These are phyloP conservation scores for Dittrichia graveolens DNA, from an alignment of 129 eudicot genomes.

Conservation along the genomic window DNA sequence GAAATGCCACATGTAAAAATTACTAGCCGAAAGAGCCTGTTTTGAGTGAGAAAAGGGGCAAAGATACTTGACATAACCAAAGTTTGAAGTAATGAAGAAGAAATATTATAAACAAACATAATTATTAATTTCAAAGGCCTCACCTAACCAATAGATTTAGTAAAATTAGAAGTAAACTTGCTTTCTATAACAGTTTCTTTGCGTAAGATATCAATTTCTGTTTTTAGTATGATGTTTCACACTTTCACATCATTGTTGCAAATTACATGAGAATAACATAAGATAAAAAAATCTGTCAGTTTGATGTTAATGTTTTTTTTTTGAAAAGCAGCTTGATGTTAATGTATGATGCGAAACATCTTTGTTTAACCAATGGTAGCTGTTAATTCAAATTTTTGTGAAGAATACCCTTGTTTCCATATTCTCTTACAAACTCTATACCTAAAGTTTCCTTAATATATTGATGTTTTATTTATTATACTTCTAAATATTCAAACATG, in stretches of 20 bases:
- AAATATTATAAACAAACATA: background rate
- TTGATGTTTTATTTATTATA: background rate
- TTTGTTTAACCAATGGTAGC: background rate
- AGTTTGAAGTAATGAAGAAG: constrained; percentile 8
- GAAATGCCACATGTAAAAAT: too few species aligned
- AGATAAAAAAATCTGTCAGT: background rate
- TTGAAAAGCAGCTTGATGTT: background rate
- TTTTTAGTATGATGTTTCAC: background rate
- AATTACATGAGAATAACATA: background rate
- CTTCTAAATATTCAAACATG: background rate
- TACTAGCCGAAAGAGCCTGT: too few species aligned
- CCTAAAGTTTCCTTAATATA: background rate
- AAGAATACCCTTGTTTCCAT: background rate
- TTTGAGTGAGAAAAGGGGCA: too few species aligned
- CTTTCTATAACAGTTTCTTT: background rate
- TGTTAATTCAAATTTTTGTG: background rate
- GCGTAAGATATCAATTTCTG: background rate
- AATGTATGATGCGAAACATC: background rate
- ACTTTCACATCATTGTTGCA: background rate
- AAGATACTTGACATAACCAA: too few species aligned
- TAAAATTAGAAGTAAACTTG: constrained; percentile 10
- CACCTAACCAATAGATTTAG: background rate
- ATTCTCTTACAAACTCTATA: background rate
- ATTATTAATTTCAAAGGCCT: background rate
- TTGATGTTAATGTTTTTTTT: background rate